Conservation (phyloP, 768 basidiomycete genomes). For the Mycena alexandri region DNA sequence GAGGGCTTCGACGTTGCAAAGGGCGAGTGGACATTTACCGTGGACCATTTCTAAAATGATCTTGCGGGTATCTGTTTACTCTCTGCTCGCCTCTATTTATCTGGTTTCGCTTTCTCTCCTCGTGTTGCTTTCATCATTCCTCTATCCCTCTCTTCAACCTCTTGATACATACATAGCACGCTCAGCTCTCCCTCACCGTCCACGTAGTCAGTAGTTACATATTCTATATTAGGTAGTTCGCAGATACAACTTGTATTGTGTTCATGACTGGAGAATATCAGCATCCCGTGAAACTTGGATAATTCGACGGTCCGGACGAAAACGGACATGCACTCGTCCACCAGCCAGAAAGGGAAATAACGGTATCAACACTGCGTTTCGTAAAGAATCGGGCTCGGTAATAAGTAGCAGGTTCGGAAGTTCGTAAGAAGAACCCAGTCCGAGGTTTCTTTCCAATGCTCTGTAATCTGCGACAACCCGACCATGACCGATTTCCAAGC, state of each 20-base stretch:
- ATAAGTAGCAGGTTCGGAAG: no score
- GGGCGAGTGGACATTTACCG: constrained; percentile 94
- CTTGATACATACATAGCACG: constrained; percentile 17
- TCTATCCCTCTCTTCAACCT: background rate
- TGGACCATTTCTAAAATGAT: constrained; percentile 83
- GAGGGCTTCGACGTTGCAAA: constrained; percentile 81
- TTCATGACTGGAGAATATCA: constrained; percentile 25
- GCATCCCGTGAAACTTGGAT: background rate
- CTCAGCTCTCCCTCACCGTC: constrained; percentile 13
- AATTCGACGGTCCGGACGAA: no score
- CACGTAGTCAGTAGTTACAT: constrained; percentile 34
- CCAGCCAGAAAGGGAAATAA: constrained; percentile 13
- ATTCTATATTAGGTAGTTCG: constrained; percentile 33
- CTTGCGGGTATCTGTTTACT: background rate
- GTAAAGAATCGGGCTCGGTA: background rate
- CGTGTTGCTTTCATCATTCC: no score
- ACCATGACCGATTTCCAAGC: no score
- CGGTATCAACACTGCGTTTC: background rate
- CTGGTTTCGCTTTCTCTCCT: no score
- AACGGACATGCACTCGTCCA: constrained; percentile 1
- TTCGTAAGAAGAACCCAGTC: no score
- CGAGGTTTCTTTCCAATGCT: no score
- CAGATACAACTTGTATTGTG: constrained; percentile 27
- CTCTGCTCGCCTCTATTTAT: constrained; percentile 6
- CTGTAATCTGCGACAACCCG: no score